Base-by-base conservation (phyloP, 805 yeast genomes). In the Candida boleticola region DNA sequence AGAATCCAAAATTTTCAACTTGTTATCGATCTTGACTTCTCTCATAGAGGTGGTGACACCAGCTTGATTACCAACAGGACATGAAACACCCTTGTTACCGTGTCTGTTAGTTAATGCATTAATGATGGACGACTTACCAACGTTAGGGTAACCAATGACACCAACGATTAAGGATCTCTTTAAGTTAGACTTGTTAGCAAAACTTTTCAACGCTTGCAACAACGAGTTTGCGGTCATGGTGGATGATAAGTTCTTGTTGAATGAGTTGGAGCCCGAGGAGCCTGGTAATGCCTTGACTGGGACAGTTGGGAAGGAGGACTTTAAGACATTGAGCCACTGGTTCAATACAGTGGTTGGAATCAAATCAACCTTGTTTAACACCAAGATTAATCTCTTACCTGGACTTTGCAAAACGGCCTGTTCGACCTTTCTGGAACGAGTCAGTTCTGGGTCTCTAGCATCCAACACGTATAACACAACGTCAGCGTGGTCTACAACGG, bases 51-150 rank as follows among this genome's bases (percentile, higher is more conserved):
- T 90, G 23, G 99, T 92, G 36, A 93, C 93, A 61, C 99, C 99
- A 2, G 99, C 97, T 68, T 86, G 93, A 59, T 95, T 95, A 39
- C 99, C 99, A 25, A 86, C 95, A 13, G 99, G 97, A 61, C 98
- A 93, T 10, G 90, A 92, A 17, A 19, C 22, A 17, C 35, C 35
- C 53, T 77, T 80, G 45, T 83, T 82, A 44, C 86, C 83, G 61
- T 87, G 95, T 64, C 93, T 82, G 41, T 87, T 76, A 3, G 89
- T 82, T 51, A 92, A 73, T 2, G 97, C 85, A 64, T 92, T 92
- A 58, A 92, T 93, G 44, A 93, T 85, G 16, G 97, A 88, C 2
- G 97, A 89, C 63, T 90, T 90, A 56, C 98, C 98, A 40, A 92
- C 97, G 61, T 92, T 92, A 39, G 99, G 99, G 68, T 89, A 92